A percentile compares a stretch with the other conserved stretches of the same genome.
These are phyloP conservation scores for Stachybotrys chlorohalonatus DNA, from an alignment of 2,329 filamentous ascomycete species.

Conservation along the genomic window DNA sequence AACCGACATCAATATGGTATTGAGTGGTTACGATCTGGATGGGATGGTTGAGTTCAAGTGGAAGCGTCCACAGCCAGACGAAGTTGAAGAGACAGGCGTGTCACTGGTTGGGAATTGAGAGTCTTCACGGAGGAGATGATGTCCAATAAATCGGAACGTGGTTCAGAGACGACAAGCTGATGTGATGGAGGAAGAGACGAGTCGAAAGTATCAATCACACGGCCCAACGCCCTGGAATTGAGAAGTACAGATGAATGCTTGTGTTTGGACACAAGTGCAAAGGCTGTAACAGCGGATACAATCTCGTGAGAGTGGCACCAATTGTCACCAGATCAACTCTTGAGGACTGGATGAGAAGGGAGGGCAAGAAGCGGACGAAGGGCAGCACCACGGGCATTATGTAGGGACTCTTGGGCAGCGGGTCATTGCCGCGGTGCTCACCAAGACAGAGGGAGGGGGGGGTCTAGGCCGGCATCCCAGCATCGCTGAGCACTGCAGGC, in stretches of 20 bases:
- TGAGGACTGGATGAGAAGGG: background rate
- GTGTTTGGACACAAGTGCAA: background rate
- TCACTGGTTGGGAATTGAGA: background rate
- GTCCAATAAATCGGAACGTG: background rate
- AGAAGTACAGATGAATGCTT: background rate
- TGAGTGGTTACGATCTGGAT: slow-evolving; percentile 4
- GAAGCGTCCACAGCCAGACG: background rate
- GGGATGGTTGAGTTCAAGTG: background rate
- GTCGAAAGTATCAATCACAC: background rate
- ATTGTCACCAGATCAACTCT: slow-evolving; percentile 6
- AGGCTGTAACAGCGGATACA: background rate
- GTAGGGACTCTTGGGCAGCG: no score
- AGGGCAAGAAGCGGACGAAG: no score
- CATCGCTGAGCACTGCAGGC: no score
- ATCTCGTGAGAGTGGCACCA: background rate
- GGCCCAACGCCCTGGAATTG: background rate
- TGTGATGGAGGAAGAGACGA: background rate
- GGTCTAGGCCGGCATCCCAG: no score
- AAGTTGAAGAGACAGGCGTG: no score
- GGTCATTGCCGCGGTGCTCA: no score
- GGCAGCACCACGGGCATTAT: no score
- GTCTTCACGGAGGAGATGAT: background rate
- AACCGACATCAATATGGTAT: slow-evolving; percentile 50
- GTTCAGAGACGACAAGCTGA: background rate
- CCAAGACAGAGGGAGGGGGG: no score